These are phyloP conservation scores for Saturnispora galanensis DNA, from an alignment of 805 yeast species.

Conservation along the genomic window DNA sequence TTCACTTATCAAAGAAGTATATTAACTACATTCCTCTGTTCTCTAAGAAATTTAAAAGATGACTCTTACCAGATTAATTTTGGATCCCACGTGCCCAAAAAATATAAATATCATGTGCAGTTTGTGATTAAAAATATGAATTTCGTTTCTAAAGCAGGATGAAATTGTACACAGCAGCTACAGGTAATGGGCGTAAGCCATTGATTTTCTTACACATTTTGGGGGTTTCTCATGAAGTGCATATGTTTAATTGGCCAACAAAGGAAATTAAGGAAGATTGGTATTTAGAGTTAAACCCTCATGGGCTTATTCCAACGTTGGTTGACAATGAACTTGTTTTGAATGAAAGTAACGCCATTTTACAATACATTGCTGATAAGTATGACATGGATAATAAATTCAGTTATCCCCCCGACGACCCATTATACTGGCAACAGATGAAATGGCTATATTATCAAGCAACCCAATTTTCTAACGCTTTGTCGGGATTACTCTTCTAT, in stretches of 20 bases:
- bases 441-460: conserved; percentile 31
- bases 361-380: conserved; percentile 45
- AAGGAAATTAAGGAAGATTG: conserved; percentile 29
- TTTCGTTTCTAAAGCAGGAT: neutral
- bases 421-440: conserved; percentile 37
- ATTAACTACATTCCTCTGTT: too few species aligned
- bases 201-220: conserved; percentile 31
- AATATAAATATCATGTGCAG: too few species aligned
- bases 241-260: conserved; percentile 10
- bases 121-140: too few species aligned
- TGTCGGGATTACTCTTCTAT: neutral
- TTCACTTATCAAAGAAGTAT: too few species aligned
- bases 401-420: conserved; percentile 29
- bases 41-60: too few species aligned
- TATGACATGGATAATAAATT: conserved; percentile 43
- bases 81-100: too few species aligned
- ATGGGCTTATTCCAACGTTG: conserved; percentile 51
- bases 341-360: conserved; percentile 45
- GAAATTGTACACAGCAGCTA: conserved; percentile 26
- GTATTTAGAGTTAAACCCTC: conserved; percentile 45
- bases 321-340: conserved; percentile 31
- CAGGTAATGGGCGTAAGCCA: conserved; percentile 36
- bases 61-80: too few species aligned
- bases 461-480: neutral
- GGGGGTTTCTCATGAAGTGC: conserved; percentile 29